Base-by-base conservation (phyloP, 208 protist genomes). In the Acanthamoeba healyi region DNA sequence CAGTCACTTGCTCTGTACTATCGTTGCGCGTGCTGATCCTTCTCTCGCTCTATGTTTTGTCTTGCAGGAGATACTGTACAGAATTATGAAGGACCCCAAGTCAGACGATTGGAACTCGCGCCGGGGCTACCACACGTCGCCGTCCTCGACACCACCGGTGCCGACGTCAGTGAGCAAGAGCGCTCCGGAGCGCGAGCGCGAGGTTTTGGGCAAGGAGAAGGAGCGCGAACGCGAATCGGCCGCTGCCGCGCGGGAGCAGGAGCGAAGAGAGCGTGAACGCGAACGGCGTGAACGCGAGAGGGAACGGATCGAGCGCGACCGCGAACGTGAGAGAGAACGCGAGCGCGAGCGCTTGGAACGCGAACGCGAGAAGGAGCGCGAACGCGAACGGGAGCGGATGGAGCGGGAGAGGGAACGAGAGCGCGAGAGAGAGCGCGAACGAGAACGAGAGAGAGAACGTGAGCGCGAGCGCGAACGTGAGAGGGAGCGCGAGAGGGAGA, bases 211-310 rank as follows among this genome's bases (percentile, higher is more conserved):
- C 29, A 72, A 72, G 63, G 32, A 72, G 26, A 6, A 72, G 63
- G 12, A 22, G 9, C 12, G 12, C 63, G 29, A 72, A n/a, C 19
- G n/a, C n/a, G n/a, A n/a, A n/a, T n/a, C n/a, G n/a, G n/a, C n/a
- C n/a, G n/a, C 29, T 6, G 32, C 63, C 9, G 32, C 63, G 32
- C 29, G 42, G 15, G 72, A 82, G 10, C 38, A 82, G 42, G 72
- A 82, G n/a, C 72, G 42, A 51, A 51, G 42, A 82, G 72, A 82
- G 72, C 38, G 72, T 32, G 72, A 82, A 82, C 38, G 72, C 61
- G 61, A 70, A 70, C 61, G 61, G n/a, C 61, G 61, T 26, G 61
- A 70, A 26, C 61, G 61, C 29, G 61, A 70, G 29, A 26, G 61
- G 26, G 61, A 70, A 70, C 61, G 61, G 29, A 26, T 70, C 14